phyloP scores from a whole-genome alignment of 148 eudicot species.

The Chenopodium formosanum region DNA sequence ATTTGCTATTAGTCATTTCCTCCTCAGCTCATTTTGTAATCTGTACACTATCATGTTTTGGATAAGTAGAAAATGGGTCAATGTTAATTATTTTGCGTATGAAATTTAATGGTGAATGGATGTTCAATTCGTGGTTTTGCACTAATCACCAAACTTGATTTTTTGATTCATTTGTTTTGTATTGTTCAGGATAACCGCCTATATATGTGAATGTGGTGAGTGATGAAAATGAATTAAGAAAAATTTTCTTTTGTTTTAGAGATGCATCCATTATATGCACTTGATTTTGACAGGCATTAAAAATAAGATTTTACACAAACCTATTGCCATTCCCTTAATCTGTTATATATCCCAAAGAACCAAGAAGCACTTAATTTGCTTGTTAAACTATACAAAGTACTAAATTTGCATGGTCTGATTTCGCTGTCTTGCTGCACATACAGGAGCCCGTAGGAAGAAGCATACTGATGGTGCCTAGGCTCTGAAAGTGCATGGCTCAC shows the following conservation, averaged over 20 bases:
- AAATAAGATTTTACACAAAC: not conserved
- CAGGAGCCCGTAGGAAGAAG: conserved; percentile 27
- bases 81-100: no score
- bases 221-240: no score
- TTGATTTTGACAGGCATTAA: not conserved
- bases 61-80: no score
- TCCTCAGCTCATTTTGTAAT: no score
- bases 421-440: not conserved
- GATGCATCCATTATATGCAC: not conserved
- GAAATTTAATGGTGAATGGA: no score
- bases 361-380: not conserved
- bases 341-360: not conserved
- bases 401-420: not conserved
- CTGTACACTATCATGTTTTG: no score
- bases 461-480: conserved; percentile 6
- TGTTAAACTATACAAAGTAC: not conserved
- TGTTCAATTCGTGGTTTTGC: not conserved
- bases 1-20: no score
- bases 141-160: not conserved
- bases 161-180: not conserved
- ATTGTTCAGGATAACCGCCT: not conserved
- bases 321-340: not conserved
- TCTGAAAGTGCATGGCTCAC: not conserved
- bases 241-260: not conserved
- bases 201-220: not conserved